Evolutionary conservation across 2,329 filamentous ascomycete genomes (phyloP).

Genomic region (Beauveria brongniartii): DNA sequence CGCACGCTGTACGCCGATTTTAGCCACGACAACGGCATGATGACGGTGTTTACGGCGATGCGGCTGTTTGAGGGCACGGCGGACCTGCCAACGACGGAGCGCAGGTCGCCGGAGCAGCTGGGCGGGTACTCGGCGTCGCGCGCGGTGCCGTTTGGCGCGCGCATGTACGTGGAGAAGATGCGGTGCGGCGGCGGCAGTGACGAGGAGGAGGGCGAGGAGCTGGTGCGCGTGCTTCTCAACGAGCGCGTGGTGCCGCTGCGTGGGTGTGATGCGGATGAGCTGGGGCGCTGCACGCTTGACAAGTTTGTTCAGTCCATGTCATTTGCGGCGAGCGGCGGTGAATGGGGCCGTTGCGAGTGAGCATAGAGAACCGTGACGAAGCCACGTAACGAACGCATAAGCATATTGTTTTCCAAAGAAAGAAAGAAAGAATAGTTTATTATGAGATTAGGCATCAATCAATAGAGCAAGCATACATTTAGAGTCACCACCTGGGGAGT

Average conservation of each 20-base stretch:
- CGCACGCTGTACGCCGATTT: constrained; percentile 75
- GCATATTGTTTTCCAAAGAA: neutral
- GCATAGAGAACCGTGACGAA: neutral
- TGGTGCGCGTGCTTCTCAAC: constrained; percentile 75
- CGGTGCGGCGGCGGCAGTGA: constrained; percentile 40
- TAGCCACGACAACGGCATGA: constrained; percentile 85
- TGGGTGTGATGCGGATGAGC: constrained; percentile 59
- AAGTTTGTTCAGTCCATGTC: constrained; percentile 66
- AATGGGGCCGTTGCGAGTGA: constrained; percentile 54
- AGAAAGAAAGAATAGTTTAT: neutral
- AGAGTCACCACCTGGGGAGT: neutral
- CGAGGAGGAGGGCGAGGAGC: constrained; percentile 43
- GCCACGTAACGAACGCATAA: neutral
- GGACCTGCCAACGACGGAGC: constrained; percentile 42
- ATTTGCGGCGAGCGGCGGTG: constrained; percentile 64
- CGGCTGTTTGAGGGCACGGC: constrained; percentile 65
- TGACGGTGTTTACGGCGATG: constrained; percentile 64
- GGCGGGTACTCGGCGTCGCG: constrained; percentile 68
- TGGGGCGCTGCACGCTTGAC: constrained; percentile 62
- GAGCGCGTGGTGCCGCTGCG: constrained; percentile 68
- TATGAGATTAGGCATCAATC: neutral
- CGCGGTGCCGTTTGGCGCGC: constrained; percentile 72
- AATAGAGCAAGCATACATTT: neutral
- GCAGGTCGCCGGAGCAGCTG: constrained; percentile 42
- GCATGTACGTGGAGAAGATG: constrained; percentile 87